A percentile compares a stretch with the other conserved stretches of the same genome.
Conservation (phyloP, 768 basidiomycete genomes). For the Kwoniella sp. region DNA sequence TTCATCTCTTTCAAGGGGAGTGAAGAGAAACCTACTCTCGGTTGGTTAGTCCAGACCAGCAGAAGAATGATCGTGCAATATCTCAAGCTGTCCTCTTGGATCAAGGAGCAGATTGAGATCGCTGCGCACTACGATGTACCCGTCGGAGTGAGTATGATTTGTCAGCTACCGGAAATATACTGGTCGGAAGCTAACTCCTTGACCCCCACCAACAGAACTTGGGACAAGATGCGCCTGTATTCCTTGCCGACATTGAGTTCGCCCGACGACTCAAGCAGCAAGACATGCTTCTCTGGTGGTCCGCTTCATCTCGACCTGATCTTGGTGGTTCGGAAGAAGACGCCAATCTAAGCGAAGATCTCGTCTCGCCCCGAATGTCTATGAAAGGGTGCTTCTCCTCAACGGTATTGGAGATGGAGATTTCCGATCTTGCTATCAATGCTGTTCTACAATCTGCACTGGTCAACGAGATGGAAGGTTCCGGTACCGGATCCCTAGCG, state of each 20-base stretch:
- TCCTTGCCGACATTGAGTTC: constrained; percentile 85
- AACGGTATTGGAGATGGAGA: constrained; percentile 83
- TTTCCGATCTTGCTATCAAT: constrained; percentile 91
- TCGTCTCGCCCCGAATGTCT: constrained; percentile 80
- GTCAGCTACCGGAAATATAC: no score
- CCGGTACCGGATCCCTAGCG: constrained; percentile 79
- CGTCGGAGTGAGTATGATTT: constrained; percentile 62
- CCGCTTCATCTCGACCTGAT: constrained; percentile 81
- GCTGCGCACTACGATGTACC: constrained; percentile 92
- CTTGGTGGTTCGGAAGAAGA: constrained; percentile 92
- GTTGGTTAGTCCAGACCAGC: constrained; percentile 82
- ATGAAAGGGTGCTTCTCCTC: constrained; percentile 86
- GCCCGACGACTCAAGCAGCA: constrained; percentile 82
- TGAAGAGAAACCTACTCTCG: constrained; percentile 69
- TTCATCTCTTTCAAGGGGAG: constrained; percentile 70
- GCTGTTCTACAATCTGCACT: constrained; percentile 89
- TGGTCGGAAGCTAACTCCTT: background rate
- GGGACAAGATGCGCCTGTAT: constrained; percentile 84
- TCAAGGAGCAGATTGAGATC: constrained; percentile 74
- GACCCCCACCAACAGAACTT: constrained; percentile 62
- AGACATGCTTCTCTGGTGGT: constrained; percentile 97
- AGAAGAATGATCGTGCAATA: constrained; percentile 84
- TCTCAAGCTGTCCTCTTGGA: constrained; percentile 72
- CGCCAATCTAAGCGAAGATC: constrained; percentile 70
- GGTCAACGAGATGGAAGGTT: constrained; percentile 96